Percentiles rank a stretch among this genome's conserved stretches.
phyloP scores from a whole-genome alignment of 345 rosid species.

The Aquilaria malaccensis region DNA sequence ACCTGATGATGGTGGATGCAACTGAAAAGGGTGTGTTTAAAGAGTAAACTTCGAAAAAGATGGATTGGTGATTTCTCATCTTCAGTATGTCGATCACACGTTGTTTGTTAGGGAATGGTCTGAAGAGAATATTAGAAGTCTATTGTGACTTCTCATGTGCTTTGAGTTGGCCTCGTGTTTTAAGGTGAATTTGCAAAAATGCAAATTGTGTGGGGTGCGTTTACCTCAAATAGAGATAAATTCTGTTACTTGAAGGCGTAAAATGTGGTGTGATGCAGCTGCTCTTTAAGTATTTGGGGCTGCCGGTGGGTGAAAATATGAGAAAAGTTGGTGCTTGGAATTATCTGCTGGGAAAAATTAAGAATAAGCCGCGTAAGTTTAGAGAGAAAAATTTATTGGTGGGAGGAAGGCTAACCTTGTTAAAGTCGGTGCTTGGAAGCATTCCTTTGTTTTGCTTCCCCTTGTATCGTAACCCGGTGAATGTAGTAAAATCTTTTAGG shows the following conservation, averaged over 20 bases:
- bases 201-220: neutral
- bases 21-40: neutral
- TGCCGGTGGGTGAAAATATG: neutral
- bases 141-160: neutral
- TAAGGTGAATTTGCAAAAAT: neutral
- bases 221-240: too few species aligned
- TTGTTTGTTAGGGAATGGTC: neutral
- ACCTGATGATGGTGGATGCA: neutral
- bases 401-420: too few species aligned
- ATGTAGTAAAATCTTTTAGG: too few species aligned
- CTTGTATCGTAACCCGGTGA: too few species aligned
- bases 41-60: neutral
- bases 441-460: too few species aligned
- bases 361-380: too few species aligned
- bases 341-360: too few species aligned
- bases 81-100: neutral
- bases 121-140: neutral
- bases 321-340: neutral
- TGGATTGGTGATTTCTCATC: neutral
- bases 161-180: neutral
- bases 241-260: neutral
- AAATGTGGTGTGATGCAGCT: neutral
- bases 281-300: neutral
- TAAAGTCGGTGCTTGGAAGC: too few species aligned
- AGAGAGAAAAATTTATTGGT: too few species aligned